Percentiles rank a stretch among this genome's conserved stretches.
Evolutionary conservation across 768 basidiomycete species (phyloP).

Genomic region (Lentinula guzmanii): DNA sequence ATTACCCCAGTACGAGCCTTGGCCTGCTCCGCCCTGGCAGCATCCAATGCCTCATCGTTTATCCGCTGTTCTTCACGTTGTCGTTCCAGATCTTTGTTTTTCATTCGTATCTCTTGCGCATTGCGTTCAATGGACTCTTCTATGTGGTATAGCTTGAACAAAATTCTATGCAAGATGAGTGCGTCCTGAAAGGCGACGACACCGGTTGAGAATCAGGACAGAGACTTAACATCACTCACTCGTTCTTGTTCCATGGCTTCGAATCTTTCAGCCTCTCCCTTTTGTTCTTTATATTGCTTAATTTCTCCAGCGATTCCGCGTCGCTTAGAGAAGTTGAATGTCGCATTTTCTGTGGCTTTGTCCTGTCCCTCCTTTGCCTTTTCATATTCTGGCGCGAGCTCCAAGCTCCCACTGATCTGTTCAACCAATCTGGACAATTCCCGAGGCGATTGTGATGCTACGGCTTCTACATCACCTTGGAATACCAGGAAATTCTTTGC

Average conservation of each 20-base stretch:
- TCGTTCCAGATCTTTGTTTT: slow-evolving; percentile 65
- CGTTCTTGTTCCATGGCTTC: slow-evolving; percentile 69
- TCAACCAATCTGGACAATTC: slow-evolving; percentile 90
- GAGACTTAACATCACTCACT: slow-evolving; percentile 35
- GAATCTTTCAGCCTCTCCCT: slow-evolving; percentile 86
- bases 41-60: slow-evolving; percentile 67
- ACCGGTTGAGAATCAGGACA: neutral
- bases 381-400: slow-evolving; percentile 85
- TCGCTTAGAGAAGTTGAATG: slow-evolving; percentile 91
- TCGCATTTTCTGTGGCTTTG: slow-evolving; percentile 89
- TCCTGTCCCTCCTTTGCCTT: slow-evolving; percentile 83
- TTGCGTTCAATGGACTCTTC: slow-evolving; percentile 76
- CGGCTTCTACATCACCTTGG: slow-evolving; percentile 97
- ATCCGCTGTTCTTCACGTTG: slow-evolving; percentile 63
- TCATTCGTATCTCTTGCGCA: slow-evolving; percentile 59
- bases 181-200: slow-evolving; percentile 50
- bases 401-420: slow-evolving; percentile 91
- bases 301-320: slow-evolving; percentile 93
- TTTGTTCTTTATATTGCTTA: slow-evolving; percentile 96
- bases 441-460: slow-evolving; percentile 89
- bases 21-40: slow-evolving; percentile 75
- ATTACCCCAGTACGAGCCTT: slow-evolving; percentile 67
- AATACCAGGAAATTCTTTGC: slow-evolving; percentile 99
- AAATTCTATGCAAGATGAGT: slow-evolving; percentile 70
- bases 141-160: slow-evolving; percentile 89